A percentile compares a stretch with the other conserved stretches of the same genome.
Conservation (phyloP, 495 filamentous ascomycete species). For the Aspergillus sclerotiicarbonarius region DNA sequence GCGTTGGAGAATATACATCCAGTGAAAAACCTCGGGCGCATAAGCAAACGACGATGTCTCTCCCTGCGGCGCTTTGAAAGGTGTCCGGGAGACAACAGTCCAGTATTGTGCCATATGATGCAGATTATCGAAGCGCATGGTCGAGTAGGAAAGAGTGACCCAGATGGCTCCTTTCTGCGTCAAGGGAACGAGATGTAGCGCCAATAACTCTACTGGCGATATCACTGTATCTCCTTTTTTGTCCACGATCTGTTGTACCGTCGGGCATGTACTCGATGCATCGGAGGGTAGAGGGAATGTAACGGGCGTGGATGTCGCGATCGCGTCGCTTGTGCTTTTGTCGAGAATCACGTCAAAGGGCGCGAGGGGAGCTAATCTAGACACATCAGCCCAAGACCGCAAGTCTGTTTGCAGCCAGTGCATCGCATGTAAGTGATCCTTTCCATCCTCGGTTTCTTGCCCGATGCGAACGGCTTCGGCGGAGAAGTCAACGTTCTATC, state of each 20-base stretch:
- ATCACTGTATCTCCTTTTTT: slow-evolving; percentile 12
- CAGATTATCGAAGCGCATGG: slow-evolving; percentile 34
- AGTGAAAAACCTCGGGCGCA: slow-evolving; percentile 41
- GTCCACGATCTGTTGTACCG: slow-evolving; percentile 18
- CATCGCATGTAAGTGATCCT: slow-evolving; percentile 28
- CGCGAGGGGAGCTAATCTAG: slow-evolving; percentile 21
- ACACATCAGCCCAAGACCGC: slow-evolving; percentile 36
- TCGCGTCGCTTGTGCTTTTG: slow-evolving; percentile 46
- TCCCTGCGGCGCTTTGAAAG: slow-evolving; percentile 40
- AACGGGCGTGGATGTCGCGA: slow-evolving; percentile 30
- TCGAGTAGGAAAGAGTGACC: slow-evolving; percentile 40
- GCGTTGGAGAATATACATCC: slow-evolving; percentile 40
- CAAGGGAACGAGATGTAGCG: slow-evolving; percentile 36
- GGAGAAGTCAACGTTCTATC: slow-evolving; percentile 45
- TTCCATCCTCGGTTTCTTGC: slow-evolving; percentile 22
- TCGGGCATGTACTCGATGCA: slow-evolving; percentile 23
- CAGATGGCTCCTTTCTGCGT: slow-evolving; percentile 32
- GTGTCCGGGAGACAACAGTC: slow-evolving; percentile 32
- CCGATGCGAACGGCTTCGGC: slow-evolving; percentile 42
- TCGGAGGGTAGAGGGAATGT: slow-evolving; percentile 14
- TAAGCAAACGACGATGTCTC: slow-evolving; percentile 29
- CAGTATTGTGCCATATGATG: slow-evolving; percentile 27
- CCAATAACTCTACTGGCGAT: slow-evolving; percentile 38
- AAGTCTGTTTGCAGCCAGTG: slow-evolving; percentile 37
- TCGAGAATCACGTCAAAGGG: slow-evolving; percentile 43